These are phyloP conservation scores for Fraxinus americana DNA, from an alignment of 257 asterid genomes.

Conservation along the genomic window DNA sequence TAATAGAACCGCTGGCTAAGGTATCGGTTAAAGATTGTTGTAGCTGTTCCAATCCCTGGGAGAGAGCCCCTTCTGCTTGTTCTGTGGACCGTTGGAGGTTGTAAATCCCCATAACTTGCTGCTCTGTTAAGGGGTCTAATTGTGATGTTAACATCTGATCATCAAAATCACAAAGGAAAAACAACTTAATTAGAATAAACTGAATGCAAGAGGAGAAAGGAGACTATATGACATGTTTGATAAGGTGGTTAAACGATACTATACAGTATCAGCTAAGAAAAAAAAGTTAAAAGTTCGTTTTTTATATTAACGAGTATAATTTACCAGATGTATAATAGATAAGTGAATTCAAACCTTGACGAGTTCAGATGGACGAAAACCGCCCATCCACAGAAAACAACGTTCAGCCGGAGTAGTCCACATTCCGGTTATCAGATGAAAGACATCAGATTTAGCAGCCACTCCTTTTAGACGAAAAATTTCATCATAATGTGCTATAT, in stretches of 20 bases:
- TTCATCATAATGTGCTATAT: slow-evolving; percentile 78
- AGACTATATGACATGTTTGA: background rate
- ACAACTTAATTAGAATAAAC: background rate
- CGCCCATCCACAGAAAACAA: slow-evolving; percentile 96
- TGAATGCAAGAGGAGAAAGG: background rate
- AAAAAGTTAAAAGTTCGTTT: background rate
- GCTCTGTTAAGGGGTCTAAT: slow-evolving; percentile 87
- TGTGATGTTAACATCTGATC: slow-evolving; percentile 76
- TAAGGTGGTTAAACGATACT: too few relatives aligned
- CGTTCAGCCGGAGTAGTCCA: slow-evolving; percentile 91
- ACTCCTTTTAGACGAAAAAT: slow-evolving; percentile 69
- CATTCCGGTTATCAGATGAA: slow-evolving; percentile 86
- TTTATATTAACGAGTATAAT: too few relatives aligned
- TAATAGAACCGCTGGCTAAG: slow-evolving; percentile 56
- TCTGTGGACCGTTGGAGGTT: slow-evolving; percentile 87
- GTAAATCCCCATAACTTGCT: slow-evolving; percentile 82
- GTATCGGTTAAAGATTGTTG: slow-evolving; percentile 79
- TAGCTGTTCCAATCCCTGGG: slow-evolving; percentile 83
- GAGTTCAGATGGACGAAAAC: slow-evolving; percentile 87
- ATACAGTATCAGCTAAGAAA: too few relatives aligned
- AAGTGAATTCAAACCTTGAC: slow-evolving; percentile 56
- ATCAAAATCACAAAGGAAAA: background rate
- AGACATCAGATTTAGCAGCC: slow-evolving; percentile 84
- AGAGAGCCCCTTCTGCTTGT: slow-evolving; percentile 93
- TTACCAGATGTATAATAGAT: background rate